Conservation (phyloP, 2,329 filamentous ascomycete genomes). For the Neofusicoccum laricinum region DNA sequence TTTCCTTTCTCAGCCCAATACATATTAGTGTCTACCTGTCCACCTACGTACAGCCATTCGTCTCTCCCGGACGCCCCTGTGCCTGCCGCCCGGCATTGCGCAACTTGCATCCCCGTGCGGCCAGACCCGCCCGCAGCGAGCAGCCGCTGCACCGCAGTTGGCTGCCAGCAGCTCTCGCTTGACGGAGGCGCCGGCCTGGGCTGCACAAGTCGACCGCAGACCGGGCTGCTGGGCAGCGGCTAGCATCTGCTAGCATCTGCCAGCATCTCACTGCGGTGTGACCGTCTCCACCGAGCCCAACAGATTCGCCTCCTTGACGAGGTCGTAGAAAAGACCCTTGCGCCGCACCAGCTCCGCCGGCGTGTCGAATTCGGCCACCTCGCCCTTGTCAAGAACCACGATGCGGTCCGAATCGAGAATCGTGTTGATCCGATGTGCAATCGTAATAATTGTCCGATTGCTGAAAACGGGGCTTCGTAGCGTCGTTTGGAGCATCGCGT, state of each 20-base stretch:
- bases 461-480: constrained; percentile 68
- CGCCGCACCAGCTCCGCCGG: constrained; percentile 73
- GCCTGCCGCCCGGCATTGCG: constrained; percentile 7
- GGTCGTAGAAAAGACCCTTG: constrained; percentile 78
- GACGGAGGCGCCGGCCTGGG: background rate
- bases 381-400: constrained; percentile 86
- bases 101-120: constrained; percentile 6
- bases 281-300: constrained; percentile 40
- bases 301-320: constrained; percentile 88
- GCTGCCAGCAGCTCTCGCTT: background rate
- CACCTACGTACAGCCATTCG: constrained; percentile 10
- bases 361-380: constrained; percentile 89
- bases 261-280: constrained; percentile 9
- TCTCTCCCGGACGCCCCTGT: background rate
- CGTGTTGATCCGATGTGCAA: constrained; percentile 97
- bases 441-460: constrained; percentile 95
- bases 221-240: constrained; percentile 14
- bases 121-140: constrained; percentile 7
- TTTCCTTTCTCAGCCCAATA: constrained; percentile 13
- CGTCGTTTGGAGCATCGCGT: constrained; percentile 63
- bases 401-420: constrained; percentile 88
- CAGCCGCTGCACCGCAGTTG: background rate
- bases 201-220: constrained; percentile 1
- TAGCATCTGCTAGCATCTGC: background rate
- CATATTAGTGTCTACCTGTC: background rate